Evolutionary conservation across 768 basidiomycete species (phyloP).

Genomic region (Pleurotus djamor): DNA sequence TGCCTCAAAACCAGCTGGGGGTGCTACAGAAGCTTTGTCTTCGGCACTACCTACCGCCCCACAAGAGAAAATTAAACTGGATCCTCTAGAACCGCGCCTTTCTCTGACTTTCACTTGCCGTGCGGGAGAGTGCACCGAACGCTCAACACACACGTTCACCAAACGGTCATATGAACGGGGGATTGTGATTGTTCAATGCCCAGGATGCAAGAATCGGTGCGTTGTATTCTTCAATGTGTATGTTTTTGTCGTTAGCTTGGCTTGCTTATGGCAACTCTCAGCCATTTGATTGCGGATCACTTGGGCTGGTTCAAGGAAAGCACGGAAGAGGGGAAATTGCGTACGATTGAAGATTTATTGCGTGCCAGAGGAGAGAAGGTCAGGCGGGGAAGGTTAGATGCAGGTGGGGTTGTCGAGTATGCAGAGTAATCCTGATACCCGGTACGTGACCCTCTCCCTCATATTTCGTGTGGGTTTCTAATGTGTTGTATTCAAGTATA

Average conservation of each 20-base stretch:
- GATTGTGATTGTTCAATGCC: slow-evolving; percentile 90
- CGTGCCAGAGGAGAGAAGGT: slow-evolving; percentile 78
- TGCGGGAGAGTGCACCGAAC: slow-evolving; percentile 61
- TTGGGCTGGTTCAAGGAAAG: slow-evolving; percentile 90
- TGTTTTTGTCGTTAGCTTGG: neutral
- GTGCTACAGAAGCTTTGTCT: too few species aligned
- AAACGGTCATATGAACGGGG: slow-evolving; percentile 84
- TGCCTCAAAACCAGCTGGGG: too few species aligned
- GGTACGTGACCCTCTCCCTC: neutral
- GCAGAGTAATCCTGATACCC: slow-evolving; percentile 19
- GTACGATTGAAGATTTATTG: slow-evolving; percentile 83
- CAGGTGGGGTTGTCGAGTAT: slow-evolving; percentile 57
- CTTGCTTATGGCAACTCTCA: slow-evolving; percentile 19
- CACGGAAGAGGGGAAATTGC: slow-evolving; percentile 68
- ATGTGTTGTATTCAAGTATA: neutral
- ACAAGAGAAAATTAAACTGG: neutral
- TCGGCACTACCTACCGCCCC: neutral
- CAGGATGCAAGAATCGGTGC: slow-evolving; percentile 84
- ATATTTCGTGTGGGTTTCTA: too few species aligned
- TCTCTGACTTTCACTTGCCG: slow-evolving; percentile 88
- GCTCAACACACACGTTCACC: slow-evolving; percentile 88
- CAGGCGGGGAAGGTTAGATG: slow-evolving; percentile 43
- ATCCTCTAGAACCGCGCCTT: slow-evolving; percentile 50
- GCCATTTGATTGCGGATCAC: slow-evolving; percentile 88
- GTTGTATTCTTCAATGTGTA: slow-evolving; percentile 18